A percentile compares a stretch with the other conserved stretches of the same genome.
Evolutionary conservation across 2,329 filamentous ascomycete genomes (phyloP).

Genomic region (Penicillium rolfsii): DNA sequence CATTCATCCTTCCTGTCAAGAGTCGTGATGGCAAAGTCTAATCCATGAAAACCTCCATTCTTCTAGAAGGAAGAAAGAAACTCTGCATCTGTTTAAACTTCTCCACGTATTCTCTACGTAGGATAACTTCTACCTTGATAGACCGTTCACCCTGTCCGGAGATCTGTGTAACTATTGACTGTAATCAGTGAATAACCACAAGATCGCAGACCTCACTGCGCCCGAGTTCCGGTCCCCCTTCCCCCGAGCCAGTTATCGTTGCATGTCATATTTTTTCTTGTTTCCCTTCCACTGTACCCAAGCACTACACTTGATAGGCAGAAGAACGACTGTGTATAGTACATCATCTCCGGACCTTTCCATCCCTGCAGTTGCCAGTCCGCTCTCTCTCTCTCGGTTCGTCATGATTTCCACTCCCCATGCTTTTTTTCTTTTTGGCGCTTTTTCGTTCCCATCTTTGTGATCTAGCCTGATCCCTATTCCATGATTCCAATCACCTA

Average conservation of each 20-base stretch:
- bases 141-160: background rate
- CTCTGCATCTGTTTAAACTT: background rate
- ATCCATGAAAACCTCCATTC: background rate
- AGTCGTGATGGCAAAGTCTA: background rate
- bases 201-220: background rate
- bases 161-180: too few relatives aligned
- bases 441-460: background rate
- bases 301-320: background rate
- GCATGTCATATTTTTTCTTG: background rate
- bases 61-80: constrained; percentile 3
- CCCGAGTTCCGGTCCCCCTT: background rate
- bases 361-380: background rate
- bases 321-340: background rate
- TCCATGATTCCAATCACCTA: background rate
- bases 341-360: background rate
- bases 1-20: background rate
- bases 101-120: too few relatives aligned
- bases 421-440: constrained; percentile 4
- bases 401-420: too few relatives aligned
- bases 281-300: background rate
- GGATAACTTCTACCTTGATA: background rate
- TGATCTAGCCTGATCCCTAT: background rate
- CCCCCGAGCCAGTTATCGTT: background rate
- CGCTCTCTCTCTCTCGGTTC: too few relatives aligned
- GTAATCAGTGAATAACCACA: too few relatives aligned